Evolutionary conservation across 2,329 filamentous ascomycete genomes (phyloP).

Genomic region (Claviceps pazoutovae): DNA sequence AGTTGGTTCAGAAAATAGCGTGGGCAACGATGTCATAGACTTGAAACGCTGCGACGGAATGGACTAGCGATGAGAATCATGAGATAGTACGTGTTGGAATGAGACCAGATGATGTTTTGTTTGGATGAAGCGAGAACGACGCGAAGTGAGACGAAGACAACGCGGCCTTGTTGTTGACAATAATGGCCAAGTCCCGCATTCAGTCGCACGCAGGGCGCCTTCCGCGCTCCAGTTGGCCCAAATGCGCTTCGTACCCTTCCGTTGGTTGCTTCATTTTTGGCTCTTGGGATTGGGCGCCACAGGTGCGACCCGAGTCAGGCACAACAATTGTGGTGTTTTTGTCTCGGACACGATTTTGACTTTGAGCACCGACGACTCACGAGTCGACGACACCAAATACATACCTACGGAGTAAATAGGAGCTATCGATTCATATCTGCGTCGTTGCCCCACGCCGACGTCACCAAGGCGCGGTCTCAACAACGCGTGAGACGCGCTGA

Average conservation of each 20-base stretch:
- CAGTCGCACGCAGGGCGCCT: background rate
- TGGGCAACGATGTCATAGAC: background rate
- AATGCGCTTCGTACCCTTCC: no score
- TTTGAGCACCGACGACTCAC: no score
- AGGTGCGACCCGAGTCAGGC: background rate
- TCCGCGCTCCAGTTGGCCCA: background rate
- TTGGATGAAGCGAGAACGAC: background rate
- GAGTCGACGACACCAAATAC: no score
- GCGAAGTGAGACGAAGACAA: background rate
- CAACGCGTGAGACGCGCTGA: no score
- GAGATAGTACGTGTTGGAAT: background rate
- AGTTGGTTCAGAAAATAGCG: background rate
- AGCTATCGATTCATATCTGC: no score
- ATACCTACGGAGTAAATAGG: no score
- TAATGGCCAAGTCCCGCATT: background rate
- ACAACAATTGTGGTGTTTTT: no score
- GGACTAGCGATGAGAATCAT: background rate
- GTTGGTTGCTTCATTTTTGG: background rate
- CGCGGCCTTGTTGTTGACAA: background rate
- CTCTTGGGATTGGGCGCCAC: background rate
- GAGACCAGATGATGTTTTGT: background rate
- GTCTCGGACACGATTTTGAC: no score
- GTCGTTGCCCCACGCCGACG: background rate
- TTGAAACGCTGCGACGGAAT: background rate
- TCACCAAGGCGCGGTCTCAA: background rate